Percentiles rank a stretch among this genome's conserved stretches.
phyloP scores from a whole-genome alignment of 495 filamentous ascomycete species.

The Parmelia sp. region DNA sequence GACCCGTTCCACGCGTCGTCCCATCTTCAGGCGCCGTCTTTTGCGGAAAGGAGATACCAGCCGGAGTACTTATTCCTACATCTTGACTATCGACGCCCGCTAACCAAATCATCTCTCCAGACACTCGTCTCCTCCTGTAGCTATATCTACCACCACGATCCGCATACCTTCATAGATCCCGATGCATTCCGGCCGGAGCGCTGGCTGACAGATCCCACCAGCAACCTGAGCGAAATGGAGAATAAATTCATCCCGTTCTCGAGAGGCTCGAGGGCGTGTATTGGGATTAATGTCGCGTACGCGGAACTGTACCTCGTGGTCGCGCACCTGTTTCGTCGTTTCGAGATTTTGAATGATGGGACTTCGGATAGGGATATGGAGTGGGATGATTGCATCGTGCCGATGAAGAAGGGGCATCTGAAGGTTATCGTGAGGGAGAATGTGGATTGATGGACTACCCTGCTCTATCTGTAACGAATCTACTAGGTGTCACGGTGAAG shows the following conservation, averaged over 20 bases:
- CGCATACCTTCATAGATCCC: conserved; percentile 31
- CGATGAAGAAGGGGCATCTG: neutral
- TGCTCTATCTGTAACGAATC: neutral
- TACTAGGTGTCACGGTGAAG: too few species aligned
- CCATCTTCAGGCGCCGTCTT: neutral
- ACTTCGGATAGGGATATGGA: neutral
- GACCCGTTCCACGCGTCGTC: neutral
- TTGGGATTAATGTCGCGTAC: conserved; percentile 44
- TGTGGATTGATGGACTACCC: neutral
- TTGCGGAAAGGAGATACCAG: neutral
- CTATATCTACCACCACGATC: conserved; percentile 28
- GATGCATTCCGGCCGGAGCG: conserved; percentile 36
- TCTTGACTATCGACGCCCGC: neutral
- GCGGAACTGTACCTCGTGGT: conserved; percentile 41
- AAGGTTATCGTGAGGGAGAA: neutral
- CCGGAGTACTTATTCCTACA: neutral
- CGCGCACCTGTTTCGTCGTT: conserved; percentile 38
- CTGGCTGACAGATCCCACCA: conserved; percentile 28
- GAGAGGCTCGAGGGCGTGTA: conserved; percentile 42
- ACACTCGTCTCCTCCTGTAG: neutral
- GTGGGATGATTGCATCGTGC: neutral
- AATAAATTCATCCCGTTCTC: conserved; percentile 34
- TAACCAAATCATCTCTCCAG: neutral
- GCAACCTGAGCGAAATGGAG: conserved; percentile 16
- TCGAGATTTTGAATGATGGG: conserved; percentile 4